Evolutionary conservation across 352 stramenopile species (phyloP).

Genomic region (Globisporangium apiculatum): DNA sequence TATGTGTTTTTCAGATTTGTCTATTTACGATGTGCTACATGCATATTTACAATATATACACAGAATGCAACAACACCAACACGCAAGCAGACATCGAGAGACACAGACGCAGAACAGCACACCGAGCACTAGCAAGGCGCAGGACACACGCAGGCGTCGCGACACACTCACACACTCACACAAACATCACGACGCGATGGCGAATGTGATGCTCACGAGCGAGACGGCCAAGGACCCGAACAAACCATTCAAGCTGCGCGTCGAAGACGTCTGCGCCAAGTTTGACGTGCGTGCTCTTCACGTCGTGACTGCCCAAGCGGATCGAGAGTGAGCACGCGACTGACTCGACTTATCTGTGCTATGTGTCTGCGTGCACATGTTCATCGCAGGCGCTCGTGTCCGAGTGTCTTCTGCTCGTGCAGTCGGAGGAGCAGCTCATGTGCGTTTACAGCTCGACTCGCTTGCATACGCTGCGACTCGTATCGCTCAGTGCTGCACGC

Average conservation of each 20-base stretch:
- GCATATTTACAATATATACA: too few relatives aligned
- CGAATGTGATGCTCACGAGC: constrained; percentile 85
- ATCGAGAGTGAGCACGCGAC: background rate
- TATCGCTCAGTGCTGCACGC: background rate
- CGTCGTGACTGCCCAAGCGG: background rate
- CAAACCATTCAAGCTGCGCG: constrained; percentile 79
- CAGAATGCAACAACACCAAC: too few relatives aligned
- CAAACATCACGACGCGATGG: constrained; percentile 30
- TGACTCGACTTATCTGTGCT: background rate
- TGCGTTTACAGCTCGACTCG: constrained; percentile 16
- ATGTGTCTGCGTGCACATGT: background rate
- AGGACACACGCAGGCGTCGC: background rate
- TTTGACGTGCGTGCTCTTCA: constrained; percentile 52
- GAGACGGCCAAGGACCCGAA: constrained; percentile 86
- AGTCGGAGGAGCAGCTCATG: constrained; percentile 68
- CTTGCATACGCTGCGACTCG: background rate
- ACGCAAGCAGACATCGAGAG: too few relatives aligned
- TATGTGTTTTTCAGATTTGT: too few relatives aligned
- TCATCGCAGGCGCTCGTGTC: constrained; percentile 53
- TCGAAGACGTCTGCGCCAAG: constrained; percentile 80
- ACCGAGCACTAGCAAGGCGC: too few relatives aligned
- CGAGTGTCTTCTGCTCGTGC: constrained; percentile 69
- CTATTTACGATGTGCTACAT: too few relatives aligned
- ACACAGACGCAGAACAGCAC: too few relatives aligned
- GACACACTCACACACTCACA: constrained; percentile 1